These are phyloP conservation scores for Fusarium gaditjirri DNA, from an alignment of 2,329 filamentous ascomycete species.

Conservation along the genomic window DNA sequence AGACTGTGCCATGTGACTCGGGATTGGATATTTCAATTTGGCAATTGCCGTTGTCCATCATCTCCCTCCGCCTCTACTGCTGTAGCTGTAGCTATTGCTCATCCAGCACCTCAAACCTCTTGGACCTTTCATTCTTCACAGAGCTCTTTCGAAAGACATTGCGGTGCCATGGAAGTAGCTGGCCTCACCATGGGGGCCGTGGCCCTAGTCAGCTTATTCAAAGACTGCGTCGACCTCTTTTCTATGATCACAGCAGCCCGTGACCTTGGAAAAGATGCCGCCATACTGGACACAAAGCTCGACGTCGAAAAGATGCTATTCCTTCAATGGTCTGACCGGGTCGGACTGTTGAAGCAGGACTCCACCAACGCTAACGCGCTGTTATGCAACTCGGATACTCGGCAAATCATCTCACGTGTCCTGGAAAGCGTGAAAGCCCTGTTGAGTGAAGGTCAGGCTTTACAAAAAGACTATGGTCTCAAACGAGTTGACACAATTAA, in stretches of 20 bases:
- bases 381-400: not conserved
- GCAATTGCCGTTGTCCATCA: no score
- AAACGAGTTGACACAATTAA: no score
- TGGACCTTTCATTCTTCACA: no score
- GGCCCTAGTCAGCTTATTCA: not conserved
- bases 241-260: not conserved
- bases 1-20: no score
- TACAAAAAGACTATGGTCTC: not conserved
- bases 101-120: no score
- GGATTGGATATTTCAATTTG: no score
- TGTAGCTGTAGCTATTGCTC: no score
- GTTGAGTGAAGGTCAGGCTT: not conserved
- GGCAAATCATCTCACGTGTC: rapidly evolving
- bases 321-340: not conserved
- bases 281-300: rapidly evolving
- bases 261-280: rapidly evolving
- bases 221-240: not conserved
- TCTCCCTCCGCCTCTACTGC: no score
- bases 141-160: no score
- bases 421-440: not conserved
- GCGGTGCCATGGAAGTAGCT: not conserved
- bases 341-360: not conserved
- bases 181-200: not conserved
- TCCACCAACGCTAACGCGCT: rapidly evolving
- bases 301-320: not conserved